Evolutionary conservation across 129 eudicot genomes (phyloP), one percentile per base, ranked within the genome.

Genomic region (Pittosporum tobira): DNA sequence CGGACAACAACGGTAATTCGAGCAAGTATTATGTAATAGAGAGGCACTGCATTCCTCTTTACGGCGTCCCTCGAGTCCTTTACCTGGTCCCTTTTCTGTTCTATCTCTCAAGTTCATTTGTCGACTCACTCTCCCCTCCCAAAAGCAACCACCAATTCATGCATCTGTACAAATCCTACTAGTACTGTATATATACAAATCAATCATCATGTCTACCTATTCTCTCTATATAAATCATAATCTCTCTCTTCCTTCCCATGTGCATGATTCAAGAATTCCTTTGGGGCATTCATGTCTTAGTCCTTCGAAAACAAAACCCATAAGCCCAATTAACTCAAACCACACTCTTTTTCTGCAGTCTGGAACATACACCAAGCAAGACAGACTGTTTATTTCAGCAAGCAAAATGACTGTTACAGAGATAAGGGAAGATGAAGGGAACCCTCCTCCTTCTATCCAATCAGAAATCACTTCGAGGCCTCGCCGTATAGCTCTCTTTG

Each of bases 401-500:
- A 51, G 63, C 24, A 51, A 80, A n/a, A 57, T 68, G 68, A 74
- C 73, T 16, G 67, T 71, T 38, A 67, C 42, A 9, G 94, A 85
- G 63, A 51, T 66, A 27, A 80, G 59, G 13, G 66, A 62, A 26
- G 84, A 72, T 15, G 77, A 78, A 51, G 79, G 75, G 13, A 64
- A 60, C 4, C 79, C 84, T 7, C 83, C 84, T 61, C 79, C 72
- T 61, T 68, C 78, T 28, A 68, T 81, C 61, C 96, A 83, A 56
- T 62, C 77, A 2, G 86, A 77, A 30, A 55, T 66, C 61, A 74
- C 44, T 48, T 60, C 84, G n/a, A 74, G 54, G 72, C 99, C 99
- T 57, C 71, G 94, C 58, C 87, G 99, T 27, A 91, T 91, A 78
- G 99, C 84, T 71, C 77, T 91, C 51, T 91, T 91, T 75, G 99